Evolutionary conservation across 805 yeast genomes (phyloP).

Genomic region (Saccharomyces eubayanus): DNA sequence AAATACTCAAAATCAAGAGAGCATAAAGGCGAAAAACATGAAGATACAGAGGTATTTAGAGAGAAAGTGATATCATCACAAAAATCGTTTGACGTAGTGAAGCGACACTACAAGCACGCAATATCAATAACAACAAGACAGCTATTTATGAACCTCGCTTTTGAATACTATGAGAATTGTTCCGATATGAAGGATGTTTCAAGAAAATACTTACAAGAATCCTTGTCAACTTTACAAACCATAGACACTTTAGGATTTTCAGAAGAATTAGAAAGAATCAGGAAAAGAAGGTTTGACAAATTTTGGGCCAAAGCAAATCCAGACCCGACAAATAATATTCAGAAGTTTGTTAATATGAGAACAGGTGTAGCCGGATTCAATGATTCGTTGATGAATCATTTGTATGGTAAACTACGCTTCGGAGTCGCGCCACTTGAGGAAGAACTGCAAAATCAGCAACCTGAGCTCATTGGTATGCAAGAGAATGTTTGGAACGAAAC

Average conservation of each 20-base stretch:
- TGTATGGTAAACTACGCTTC: slow-evolving; percentile 9
- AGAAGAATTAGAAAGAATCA: slow-evolving; percentile 18
- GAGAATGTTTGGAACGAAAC: not conserved
- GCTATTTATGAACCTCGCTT: slow-evolving; percentile 14
- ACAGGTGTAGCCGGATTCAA: slow-evolving; percentile 20
- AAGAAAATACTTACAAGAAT: slow-evolving; percentile 13
- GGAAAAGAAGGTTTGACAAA: slow-evolving; percentile 19
- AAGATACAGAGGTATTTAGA: slow-evolving; percentile 18
- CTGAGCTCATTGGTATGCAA: not conserved
- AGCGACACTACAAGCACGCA: slow-evolving; percentile 18
- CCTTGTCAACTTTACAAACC: slow-evolving; percentile 14
- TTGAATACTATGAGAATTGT: slow-evolving; percentile 19
- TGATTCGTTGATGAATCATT: slow-evolving; percentile 17
- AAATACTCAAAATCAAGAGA: slow-evolving; percentile 13
- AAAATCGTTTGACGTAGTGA: slow-evolving; percentile 13
- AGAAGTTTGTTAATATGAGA: slow-evolving; percentile 19
- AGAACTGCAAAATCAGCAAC: not conserved
- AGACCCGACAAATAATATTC: slow-evolving; percentile 17
- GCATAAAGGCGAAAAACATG: slow-evolving; percentile 17
- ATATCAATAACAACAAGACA: slow-evolving; percentile 20
- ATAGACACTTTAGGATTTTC: slow-evolving; percentile 13
- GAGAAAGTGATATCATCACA: slow-evolving; percentile 18
- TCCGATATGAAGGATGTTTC: slow-evolving; percentile 21
- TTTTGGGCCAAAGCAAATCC: slow-evolving; percentile 19
- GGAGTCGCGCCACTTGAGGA: not conserved